phyloP scores from a whole-genome alignment of 2,329 filamentous ascomycete genomes.

The Clonostachys rosea region DNA sequence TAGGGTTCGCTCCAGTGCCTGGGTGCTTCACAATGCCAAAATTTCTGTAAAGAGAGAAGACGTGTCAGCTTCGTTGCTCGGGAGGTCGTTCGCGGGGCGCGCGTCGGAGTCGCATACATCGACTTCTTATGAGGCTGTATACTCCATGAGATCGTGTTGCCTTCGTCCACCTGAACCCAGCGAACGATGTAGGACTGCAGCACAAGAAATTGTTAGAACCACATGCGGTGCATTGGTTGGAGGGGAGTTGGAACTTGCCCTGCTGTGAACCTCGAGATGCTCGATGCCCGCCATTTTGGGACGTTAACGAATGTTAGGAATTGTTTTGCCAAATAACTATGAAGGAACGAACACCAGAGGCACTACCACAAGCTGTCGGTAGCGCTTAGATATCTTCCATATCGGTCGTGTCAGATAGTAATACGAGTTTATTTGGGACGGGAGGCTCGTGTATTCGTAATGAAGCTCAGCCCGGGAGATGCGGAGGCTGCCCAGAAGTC shows the following conservation, averaged over 20 bases:
- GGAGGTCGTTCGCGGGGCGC: neutral
- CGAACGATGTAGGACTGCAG: slow-evolving; percentile 91
- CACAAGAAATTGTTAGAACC: too few relatives aligned
- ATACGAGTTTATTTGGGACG: too few relatives aligned
- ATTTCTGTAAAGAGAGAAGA: slow-evolving; percentile 50
- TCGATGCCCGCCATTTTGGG: slow-evolving; percentile 87
- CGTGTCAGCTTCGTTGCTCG: slow-evolving; percentile 7
- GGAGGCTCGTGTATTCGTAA: too few relatives aligned
- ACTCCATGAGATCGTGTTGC: slow-evolving; percentile 95
- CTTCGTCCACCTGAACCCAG: slow-evolving; percentile 89
- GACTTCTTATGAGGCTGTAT: slow-evolving; percentile 98
- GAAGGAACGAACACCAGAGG: too few relatives aligned
- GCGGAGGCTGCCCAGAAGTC: too few relatives aligned
- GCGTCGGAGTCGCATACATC: slow-evolving; percentile 48
- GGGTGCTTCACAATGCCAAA: slow-evolving; percentile 98
- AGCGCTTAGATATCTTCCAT: too few relatives aligned
- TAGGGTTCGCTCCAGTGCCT: slow-evolving; percentile 57
- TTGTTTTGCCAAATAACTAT: neutral
- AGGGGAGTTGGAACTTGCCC: slow-evolving; percentile 48
- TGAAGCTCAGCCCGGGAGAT: too few relatives aligned
- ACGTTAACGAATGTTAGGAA: neutral
- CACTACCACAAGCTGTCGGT: too few relatives aligned
- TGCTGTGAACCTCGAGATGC: slow-evolving; percentile 95
- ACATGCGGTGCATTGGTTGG: too few relatives aligned
- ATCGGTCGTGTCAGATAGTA: too few relatives aligned